phyloP scores from a whole-genome alignment of 2,329 filamentous ascomycete species.

The Penicillium sp. region DNA sequence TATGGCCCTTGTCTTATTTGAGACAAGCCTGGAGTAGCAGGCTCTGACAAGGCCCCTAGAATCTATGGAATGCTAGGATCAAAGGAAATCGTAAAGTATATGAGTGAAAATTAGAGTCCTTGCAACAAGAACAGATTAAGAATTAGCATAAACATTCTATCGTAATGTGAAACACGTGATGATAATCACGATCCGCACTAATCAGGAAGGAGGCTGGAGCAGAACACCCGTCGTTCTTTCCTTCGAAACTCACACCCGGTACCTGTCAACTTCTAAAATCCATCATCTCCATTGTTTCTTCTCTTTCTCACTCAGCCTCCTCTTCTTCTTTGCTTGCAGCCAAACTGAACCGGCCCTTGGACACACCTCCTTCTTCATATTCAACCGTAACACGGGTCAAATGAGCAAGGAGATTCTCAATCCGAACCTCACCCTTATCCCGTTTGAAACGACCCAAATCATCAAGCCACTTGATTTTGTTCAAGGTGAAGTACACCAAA shows the following conservation, averaged over 20 bases:
- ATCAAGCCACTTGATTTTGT: constrained; percentile 44
- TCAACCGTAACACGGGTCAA: constrained; percentile 49
- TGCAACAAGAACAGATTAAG: constrained; percentile 1
- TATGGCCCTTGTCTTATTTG: not conserved
- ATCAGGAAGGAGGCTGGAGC: not conserved
- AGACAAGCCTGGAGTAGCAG: not conserved
- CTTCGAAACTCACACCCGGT: not conserved
- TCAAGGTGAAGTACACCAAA: constrained; percentile 49
- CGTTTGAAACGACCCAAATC: constrained; percentile 49
- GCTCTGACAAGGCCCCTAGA: too few relatives aligned
- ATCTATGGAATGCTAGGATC: not conserved
- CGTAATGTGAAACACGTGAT: not conserved
- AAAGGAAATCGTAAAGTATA: not conserved
- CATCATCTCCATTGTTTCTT: too few relatives aligned
- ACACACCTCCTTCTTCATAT: constrained; percentile 47
- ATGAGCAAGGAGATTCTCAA: constrained; percentile 50
- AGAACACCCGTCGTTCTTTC: not conserved
- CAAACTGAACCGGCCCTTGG: constrained; percentile 43
- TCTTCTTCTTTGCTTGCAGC: constrained; percentile 45
- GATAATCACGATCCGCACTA: not conserved
- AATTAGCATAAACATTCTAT: not conserved
- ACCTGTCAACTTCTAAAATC: too few relatives aligned
- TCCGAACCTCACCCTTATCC: constrained; percentile 48
- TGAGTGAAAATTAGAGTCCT: not conserved
- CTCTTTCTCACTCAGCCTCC: constrained; percentile 36